Percentiles rank a stretch among this genome's conserved stretches.
phyloP scores from a whole-genome alignment of 2,329 filamentous ascomycete genomes.

The Penicillium paneum region DNA sequence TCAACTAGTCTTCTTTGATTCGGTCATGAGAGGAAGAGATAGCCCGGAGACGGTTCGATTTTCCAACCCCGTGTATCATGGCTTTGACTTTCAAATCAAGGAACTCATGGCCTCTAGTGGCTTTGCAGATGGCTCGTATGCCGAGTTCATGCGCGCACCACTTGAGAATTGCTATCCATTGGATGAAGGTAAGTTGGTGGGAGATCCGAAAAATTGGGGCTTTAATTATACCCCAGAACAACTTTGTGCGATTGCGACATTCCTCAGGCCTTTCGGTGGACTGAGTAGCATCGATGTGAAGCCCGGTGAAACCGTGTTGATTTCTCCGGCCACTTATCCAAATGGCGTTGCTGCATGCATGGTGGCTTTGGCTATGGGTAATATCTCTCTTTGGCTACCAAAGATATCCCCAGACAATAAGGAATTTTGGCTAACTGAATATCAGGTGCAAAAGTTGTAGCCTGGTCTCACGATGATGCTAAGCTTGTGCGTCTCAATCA shows the following conservation, averaged over 20 bases:
- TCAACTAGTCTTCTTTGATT: background rate
- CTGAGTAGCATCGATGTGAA: background rate
- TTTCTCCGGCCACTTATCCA: background rate
- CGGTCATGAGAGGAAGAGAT: background rate
- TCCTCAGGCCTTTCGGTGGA: background rate
- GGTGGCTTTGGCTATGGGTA: background rate
- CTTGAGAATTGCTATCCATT: background rate
- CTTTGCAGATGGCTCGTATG: background rate
- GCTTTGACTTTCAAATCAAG: background rate
- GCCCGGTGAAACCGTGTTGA: background rate
- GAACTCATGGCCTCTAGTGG: background rate
- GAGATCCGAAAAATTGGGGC: background rate
- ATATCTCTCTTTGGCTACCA: background rate
- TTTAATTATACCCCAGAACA: background rate
- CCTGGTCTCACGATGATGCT: background rate
- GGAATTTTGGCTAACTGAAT: background rate
- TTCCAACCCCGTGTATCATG: background rate
- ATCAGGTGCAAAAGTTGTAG: background rate
- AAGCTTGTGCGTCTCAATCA: background rate
- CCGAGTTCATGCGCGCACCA: background rate
- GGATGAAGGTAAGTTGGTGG: background rate
- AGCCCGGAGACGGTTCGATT: background rate
- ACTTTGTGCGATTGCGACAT: background rate
- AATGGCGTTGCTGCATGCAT: background rate
- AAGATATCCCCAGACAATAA: background rate